phyloP scores from a whole-genome alignment of 1,139 yeast genomes.

The Magnusiomyces suaveolens region DNA sequence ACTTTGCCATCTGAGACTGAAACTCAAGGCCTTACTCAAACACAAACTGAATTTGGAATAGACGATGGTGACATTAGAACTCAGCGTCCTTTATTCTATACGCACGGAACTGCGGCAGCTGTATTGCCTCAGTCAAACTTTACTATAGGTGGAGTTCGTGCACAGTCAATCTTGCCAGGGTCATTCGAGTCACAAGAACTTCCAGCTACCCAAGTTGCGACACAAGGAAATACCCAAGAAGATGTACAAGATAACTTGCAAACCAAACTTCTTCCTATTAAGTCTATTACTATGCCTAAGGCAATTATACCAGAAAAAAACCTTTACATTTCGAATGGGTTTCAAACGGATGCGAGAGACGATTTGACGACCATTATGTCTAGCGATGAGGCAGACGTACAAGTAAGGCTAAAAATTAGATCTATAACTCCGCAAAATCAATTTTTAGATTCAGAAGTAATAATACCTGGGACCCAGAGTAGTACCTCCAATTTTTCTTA shows the following conservation, averaged over 20 bases:
- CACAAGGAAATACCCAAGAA: not conserved
- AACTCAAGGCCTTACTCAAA: conserved; percentile 2
- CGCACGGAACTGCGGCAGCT: not conserved
- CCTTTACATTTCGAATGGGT: too few relatives aligned
- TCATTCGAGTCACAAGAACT: not conserved
- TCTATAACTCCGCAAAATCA: too few relatives aligned
- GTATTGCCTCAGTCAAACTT: not conserved
- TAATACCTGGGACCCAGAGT: not conserved
- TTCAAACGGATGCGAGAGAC: too few relatives aligned
- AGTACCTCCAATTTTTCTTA: not conserved
- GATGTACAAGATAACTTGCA: too few relatives aligned
- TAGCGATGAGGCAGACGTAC: too few relatives aligned
- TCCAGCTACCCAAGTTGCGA: not conserved
- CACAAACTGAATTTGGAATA: conserved; percentile 3
- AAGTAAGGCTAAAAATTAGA: too few relatives aligned
- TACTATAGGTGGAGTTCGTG: not conserved
- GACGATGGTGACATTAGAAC: not conserved
- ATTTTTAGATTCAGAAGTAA: not conserved
- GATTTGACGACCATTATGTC: too few relatives aligned
- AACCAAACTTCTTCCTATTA: too few relatives aligned
- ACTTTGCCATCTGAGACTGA: not conserved
- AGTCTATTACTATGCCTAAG: too few relatives aligned
- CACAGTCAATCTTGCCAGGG: not conserved
- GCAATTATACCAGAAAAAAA: too few relatives aligned
- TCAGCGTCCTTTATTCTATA: not conserved